Percentiles rank a stretch among this genome's conserved stretches.
Conservation (phyloP, 805 yeast genomes). For the Starmerella tilneyi region DNA sequence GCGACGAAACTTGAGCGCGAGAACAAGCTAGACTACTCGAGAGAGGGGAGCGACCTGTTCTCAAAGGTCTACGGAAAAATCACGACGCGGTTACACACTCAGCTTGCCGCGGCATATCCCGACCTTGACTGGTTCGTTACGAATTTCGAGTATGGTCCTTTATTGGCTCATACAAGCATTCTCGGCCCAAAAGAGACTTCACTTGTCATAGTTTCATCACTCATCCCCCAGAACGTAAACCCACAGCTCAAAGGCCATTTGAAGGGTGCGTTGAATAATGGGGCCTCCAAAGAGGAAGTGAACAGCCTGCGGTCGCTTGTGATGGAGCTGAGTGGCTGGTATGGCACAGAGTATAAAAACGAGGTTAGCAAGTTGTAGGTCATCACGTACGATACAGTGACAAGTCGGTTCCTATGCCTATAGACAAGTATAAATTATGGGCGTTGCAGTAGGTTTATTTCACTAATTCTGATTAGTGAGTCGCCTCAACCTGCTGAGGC, state of each 20-base stretch:
- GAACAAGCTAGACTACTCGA: slow-evolving; percentile 21
- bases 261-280: slow-evolving; percentile 72
- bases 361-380: slow-evolving; percentile 46
- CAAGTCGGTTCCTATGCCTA: not conserved
- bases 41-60: slow-evolving; percentile 60
- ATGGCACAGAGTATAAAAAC: slow-evolving; percentile 54
- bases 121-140: slow-evolving; percentile 69
- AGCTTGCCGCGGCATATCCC: slow-evolving; percentile 67
- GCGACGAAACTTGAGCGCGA: slow-evolving; percentile 28
- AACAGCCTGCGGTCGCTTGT: slow-evolving; percentile 51
- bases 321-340: slow-evolving; percentile 59
- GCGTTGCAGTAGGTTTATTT: not conserved
- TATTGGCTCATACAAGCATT: slow-evolving; percentile 57
- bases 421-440: slow-evolving; percentile 5
- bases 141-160: slow-evolving; percentile 65
- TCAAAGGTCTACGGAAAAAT: slow-evolving; percentile 65
- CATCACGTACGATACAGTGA: too few relatives aligned
- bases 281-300: slow-evolving; percentile 56
- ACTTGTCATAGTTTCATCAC: slow-evolving; percentile 61
- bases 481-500: slow-evolving; percentile 10
- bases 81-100: slow-evolving; percentile 52
- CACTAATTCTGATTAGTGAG: not conserved
- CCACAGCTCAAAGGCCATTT: slow-evolving; percentile 89
- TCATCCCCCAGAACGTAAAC: slow-evolving; percentile 86
- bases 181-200: slow-evolving; percentile 62